Conservation (phyloP, 257 asterid species). For the Ilex asprella region DNA sequence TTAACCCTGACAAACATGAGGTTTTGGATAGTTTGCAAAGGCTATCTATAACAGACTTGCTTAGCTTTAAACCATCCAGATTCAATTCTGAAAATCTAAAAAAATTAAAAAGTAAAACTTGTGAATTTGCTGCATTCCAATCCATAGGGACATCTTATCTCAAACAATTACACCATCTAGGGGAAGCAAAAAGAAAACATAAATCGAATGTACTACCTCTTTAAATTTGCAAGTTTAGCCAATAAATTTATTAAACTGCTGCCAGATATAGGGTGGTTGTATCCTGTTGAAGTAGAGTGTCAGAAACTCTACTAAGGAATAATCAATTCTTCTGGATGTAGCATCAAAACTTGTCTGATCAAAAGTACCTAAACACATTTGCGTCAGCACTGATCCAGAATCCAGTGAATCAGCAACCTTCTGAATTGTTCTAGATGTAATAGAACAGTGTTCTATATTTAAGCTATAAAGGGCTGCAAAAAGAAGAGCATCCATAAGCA, state of each 20-base stretch:
- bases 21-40: constrained; percentile 63
- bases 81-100: constrained; percentile 80
- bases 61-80: constrained; percentile 72
- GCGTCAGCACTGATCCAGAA: constrained; percentile 62
- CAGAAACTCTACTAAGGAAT: background rate
- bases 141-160: constrained; percentile 3
- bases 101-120: constrained; percentile 10
- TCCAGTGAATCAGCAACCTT: constrained; percentile 78
- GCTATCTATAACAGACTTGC: constrained; percentile 65
- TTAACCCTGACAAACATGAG: constrained; percentile 69
- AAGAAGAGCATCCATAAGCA: constrained; percentile 12
- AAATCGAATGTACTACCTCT: constrained; percentile 29
- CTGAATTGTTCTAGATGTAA: constrained; percentile 84
- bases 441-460: constrained; percentile 73
- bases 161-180: constrained; percentile 11
- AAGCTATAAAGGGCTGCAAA: constrained; percentile 81
- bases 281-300: constrained; percentile 45
- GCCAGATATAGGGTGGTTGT: constrained; percentile 64
- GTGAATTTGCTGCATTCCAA: background rate
- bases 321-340: constrained; percentile 2
- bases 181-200: constrained; percentile 4
- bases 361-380: constrained; percentile 63
- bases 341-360: constrained; percentile 4
- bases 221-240: constrained; percentile 55
- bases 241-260: constrained; percentile 52